Conservation (phyloP, 169 alveolate species). For the Plasmodium ovale region DNA sequence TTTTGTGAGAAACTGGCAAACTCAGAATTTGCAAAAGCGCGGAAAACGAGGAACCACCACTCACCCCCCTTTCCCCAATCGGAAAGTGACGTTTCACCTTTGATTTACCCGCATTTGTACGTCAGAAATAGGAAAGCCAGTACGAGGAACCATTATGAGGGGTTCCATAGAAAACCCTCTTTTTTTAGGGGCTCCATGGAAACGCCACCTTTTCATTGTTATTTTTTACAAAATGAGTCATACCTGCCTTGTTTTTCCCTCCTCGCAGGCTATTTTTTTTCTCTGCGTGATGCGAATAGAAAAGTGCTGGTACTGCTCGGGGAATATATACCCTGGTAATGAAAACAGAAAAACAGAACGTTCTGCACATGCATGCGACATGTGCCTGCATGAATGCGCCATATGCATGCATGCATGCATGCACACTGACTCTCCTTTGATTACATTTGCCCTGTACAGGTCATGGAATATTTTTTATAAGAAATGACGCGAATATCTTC, state of each 20-base stretch:
- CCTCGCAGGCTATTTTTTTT: neutral
- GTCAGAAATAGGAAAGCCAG: too few relatives aligned
- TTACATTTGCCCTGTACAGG: slow-evolving; percentile 79
- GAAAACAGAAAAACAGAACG: neutral
- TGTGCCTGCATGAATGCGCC: neutral
- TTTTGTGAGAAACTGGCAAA: too few relatives aligned
- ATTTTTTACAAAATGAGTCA: slow-evolving; percentile 71
- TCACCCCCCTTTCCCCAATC: too few relatives aligned
- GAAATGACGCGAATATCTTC: slow-evolving; percentile 98
- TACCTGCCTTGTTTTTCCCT: neutral
- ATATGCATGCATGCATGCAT: neutral
- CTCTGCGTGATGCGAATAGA: slow-evolving; percentile 93
- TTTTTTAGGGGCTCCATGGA: too few relatives aligned
- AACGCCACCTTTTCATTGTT: too few relatives aligned
- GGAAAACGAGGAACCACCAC: too few relatives aligned
- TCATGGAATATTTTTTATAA: slow-evolving; percentile 98
- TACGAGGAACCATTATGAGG: too few relatives aligned
- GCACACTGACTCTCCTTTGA: neutral
- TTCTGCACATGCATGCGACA: neutral
- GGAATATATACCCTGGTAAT: slow-evolving; percentile 95
- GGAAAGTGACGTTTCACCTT: too few relatives aligned
- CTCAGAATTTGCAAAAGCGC: too few relatives aligned
- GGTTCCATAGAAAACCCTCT: too few relatives aligned
- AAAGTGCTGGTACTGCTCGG: slow-evolving; percentile 97
- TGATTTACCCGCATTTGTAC: too few relatives aligned